A percentile compares a stretch with the other conserved stretches of the same genome.
phyloP scores from a whole-genome alignment of 2,329 filamentous ascomycete genomes.

The Seiridium cupressi region DNA sequence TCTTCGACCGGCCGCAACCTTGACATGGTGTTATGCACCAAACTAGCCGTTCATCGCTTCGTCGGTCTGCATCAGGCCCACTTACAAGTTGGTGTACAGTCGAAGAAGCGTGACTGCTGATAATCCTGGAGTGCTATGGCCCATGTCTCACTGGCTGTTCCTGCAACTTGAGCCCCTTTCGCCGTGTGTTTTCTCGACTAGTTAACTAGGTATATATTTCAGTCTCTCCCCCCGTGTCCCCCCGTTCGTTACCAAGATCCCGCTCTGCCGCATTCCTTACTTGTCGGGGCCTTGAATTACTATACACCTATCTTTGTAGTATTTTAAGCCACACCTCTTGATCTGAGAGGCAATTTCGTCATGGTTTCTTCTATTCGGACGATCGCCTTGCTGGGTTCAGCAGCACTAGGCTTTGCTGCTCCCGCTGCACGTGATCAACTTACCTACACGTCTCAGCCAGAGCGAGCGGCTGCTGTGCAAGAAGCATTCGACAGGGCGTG shows the following conservation, averaged over 20 bases:
- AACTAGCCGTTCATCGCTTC: too few species aligned
- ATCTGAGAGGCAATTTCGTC: not conserved
- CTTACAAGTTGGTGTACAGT: too few species aligned
- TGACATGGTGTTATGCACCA: not conserved
- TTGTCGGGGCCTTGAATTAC: not conserved
- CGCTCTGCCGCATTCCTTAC: not conserved
- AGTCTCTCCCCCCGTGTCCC: not conserved
- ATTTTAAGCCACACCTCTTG: not conserved
- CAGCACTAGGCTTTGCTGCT: not conserved
- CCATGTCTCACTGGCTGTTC: too few species aligned
- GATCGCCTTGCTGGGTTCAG: slow-evolving; percentile 3
- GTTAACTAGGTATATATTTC: not conserved
- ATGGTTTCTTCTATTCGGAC: slow-evolving; percentile 9
- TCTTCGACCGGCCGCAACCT: not conserved
- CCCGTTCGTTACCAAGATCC: not conserved
- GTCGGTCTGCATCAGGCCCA: too few species aligned
- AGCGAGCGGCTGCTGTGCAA: slow-evolving; percentile 59
- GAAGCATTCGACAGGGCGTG: slow-evolving; percentile 69
- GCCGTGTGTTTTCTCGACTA: not conserved
- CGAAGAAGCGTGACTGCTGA: too few species aligned
- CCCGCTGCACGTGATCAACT: not conserved
- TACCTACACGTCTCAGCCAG: slow-evolving; percentile 29
- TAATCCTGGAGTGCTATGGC: too few species aligned
- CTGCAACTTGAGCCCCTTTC: not conserved
- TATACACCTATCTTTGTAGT: not conserved